Percentiles rank a stretch among this genome's conserved stretches.
phyloP scores from a whole-genome alignment of 768 basidiomycete genomes.

The Neoboletus magnificus region DNA sequence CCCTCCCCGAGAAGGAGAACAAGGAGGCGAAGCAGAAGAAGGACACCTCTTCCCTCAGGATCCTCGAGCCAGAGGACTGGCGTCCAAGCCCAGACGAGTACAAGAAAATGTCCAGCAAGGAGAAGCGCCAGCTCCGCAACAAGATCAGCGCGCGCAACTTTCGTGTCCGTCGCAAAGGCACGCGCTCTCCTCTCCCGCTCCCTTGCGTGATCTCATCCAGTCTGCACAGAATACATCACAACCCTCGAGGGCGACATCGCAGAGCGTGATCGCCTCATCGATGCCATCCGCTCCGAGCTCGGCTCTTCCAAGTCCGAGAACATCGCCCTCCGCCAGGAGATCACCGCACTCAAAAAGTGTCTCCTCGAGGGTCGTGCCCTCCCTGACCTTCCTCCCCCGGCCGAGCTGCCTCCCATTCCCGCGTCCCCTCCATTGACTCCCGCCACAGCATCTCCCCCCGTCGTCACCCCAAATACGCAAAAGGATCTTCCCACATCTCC shows the following conservation, averaged over 20 bases:
- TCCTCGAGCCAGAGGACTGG: conserved; percentile 63
- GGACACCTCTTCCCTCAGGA: conserved; percentile 27
- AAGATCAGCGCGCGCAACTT: conserved; percentile 97
- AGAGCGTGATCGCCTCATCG: conserved; percentile 87
- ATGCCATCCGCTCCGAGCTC: conserved; percentile 81
- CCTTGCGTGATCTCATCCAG: not conserved
- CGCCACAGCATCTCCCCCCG: conserved; percentile 20
- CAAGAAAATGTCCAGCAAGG: conserved; percentile 91
- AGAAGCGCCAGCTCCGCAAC: conserved; percentile 94
- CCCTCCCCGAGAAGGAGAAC: conserved; percentile 35
- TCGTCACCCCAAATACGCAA: conserved; percentile 66
- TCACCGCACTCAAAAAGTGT: conserved; percentile 67
- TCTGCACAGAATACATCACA: conserved; percentile 77
- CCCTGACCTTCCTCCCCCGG: conserved; percentile 45
- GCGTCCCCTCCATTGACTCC: conserved; percentile 42
- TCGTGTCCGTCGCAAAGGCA: conserved; percentile 90
- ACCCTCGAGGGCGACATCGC: conserved; percentile 93
- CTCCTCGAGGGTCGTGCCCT: conserved; percentile 64
- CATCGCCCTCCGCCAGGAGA: conserved; percentile 74
- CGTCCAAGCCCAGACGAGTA: conserved; percentile 89
- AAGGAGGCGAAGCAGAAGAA: conserved; percentile 22
- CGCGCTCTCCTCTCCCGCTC: not conserved
- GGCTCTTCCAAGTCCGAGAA: conserved; percentile 81
- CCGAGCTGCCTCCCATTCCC: conserved; percentile 34
- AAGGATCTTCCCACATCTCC: conserved; percentile 74